Conservation (phyloP, 352 stramenopile genomes). For the Phytophthora litchii region DNA sequence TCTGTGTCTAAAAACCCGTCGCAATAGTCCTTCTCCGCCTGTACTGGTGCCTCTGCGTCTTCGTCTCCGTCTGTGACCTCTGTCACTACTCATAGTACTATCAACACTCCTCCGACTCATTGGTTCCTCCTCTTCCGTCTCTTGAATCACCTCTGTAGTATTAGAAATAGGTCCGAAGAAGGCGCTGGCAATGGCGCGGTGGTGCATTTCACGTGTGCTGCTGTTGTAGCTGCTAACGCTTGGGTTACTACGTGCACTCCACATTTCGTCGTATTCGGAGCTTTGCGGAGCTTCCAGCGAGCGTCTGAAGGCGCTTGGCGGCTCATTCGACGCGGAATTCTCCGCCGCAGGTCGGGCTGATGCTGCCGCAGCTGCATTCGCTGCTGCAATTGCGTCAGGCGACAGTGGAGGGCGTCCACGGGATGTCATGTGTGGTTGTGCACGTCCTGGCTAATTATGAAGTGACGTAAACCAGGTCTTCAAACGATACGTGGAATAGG, state of each 20-base stretch:
- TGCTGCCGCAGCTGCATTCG: slow-evolving; percentile 29
- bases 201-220: slow-evolving; percentile 45
- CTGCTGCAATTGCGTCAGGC: slow-evolving; percentile 28
- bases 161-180: slow-evolving; percentile 50
- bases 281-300: slow-evolving; percentile 16
- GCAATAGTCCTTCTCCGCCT: slow-evolving; percentile 10
- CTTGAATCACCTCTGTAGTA: slow-evolving; percentile 30
- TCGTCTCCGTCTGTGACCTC: slow-evolving; percentile 6
- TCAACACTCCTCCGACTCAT: slow-evolving; percentile 21
- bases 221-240: slow-evolving; percentile 64
- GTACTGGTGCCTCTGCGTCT: slow-evolving; percentile 6
- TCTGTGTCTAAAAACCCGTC: slow-evolving; percentile 27
- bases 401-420: slow-evolving; percentile 16
- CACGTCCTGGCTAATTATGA: slow-evolving; percentile 18
- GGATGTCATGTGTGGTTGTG: slow-evolving; percentile 2
- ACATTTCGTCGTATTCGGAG: slow-evolving; percentile 29
- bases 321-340: slow-evolving; percentile 9
- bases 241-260: slow-evolving; percentile 49
- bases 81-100: slow-evolving; percentile 19
- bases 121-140: slow-evolving; percentile 29
- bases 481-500: slow-evolving; percentile 14
- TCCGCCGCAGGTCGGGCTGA: slow-evolving; percentile 12
- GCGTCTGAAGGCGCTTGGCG: not conserved
- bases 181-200: slow-evolving; percentile 35
- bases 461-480: slow-evolving; percentile 2